Base-by-base conservation (phyloP, 2,329 filamentous ascomycete species). In the Penicillium fuscoglaucum region DNA sequence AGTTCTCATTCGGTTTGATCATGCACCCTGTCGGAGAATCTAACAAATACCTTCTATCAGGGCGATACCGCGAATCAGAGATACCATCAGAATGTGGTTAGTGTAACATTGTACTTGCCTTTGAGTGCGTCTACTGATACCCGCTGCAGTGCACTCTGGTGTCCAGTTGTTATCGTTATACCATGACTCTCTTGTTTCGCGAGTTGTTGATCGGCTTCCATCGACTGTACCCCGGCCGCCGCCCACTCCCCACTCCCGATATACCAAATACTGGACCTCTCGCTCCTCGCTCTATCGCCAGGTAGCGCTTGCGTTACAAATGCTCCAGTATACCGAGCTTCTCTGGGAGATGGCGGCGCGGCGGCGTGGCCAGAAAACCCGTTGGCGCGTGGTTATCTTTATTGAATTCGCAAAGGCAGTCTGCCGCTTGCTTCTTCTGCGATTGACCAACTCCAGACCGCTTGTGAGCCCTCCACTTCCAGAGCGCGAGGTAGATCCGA, bases 271-370 rank as follows among this genome's bases (percentile, higher is more conserved):
- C 72, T 88, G 85, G 83, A 81, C 81, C 19, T 78, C 82, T 49
- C 81, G 81, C 55, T 87, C 84, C 68, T 80, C 83, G 5, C 81
- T 91, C 10, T 99, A 99, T 75, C 86, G 88, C 59, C 85, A 90
- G 59, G 86, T 96, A 55, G 93, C 93, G 41, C 83, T 93, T 63
- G 80, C 92, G 5, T 80, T 99, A 49, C 91, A 96, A 72, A 89
- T 96, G 78, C 90, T 97, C 28, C 90, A 95, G 66, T 98, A 98
- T 72, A 96, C 93, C 0, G 91, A 99, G 77, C 81, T 99, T 31
- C 79, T 99, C n/a, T 95, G 93, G 84, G 95, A 99, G 74, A 99
- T 99, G 95, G 86, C 90, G 29, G 93, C 93, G 29, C 96, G 96
- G 76, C 84, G 93, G 49, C 87, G 87, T 61, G 92, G 89, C 45